These are phyloP conservation scores for Anthracocystis setariae DNA, from an alignment of 1,284 basidiomycete species.

Conservation along the genomic window DNA sequence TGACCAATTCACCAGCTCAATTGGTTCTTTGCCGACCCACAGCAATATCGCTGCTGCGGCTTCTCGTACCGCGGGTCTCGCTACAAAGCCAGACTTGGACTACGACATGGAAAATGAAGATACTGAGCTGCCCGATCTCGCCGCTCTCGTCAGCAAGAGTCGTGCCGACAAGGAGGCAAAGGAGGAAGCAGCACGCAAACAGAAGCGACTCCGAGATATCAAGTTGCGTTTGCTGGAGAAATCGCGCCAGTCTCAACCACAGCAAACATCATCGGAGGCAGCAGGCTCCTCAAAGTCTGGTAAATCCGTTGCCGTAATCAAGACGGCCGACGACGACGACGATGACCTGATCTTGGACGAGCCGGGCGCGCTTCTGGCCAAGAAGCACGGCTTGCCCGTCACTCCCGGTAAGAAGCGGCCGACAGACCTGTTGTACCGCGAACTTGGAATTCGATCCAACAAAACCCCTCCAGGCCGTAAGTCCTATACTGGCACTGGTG, in stretches of 20 bases:
- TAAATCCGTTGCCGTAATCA: not conserved
- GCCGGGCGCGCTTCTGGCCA: slow-evolving; percentile 24
- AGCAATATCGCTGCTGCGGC: slow-evolving; percentile 2
- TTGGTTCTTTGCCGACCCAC: slow-evolving; percentile 10
- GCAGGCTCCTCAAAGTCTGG: not conserved
- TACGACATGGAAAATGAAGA: slow-evolving; percentile 25
- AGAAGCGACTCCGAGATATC: slow-evolving; percentile 20
- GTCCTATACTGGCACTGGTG: slow-evolving; percentile 24
- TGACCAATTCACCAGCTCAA: slow-evolving; percentile 22
- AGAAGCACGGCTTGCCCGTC: slow-evolving; percentile 33
- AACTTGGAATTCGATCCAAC: slow-evolving; percentile 29
- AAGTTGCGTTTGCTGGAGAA: slow-evolving; percentile 36
- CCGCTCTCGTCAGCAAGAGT: slow-evolving; percentile 29
- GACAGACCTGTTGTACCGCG: slow-evolving; percentile 36
- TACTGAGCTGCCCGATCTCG: slow-evolving; percentile 36
- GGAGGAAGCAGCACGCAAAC: slow-evolving; percentile 12
- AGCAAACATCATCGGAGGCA: not conserved
- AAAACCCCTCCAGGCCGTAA: slow-evolving; percentile 21
- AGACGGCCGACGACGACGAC: not conserved
- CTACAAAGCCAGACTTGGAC: slow-evolving; percentile 23
- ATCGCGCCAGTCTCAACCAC: slow-evolving; percentile 13
- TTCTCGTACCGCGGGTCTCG: slow-evolving; percentile 22
- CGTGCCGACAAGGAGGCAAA: slow-evolving; percentile 24
- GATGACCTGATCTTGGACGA: slow-evolving; percentile 26
- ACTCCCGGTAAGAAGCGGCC: slow-evolving; percentile 38